phyloP scores from a whole-genome alignment of 768 basidiomycete genomes.

The Hypholoma sublateritium region DNA sequence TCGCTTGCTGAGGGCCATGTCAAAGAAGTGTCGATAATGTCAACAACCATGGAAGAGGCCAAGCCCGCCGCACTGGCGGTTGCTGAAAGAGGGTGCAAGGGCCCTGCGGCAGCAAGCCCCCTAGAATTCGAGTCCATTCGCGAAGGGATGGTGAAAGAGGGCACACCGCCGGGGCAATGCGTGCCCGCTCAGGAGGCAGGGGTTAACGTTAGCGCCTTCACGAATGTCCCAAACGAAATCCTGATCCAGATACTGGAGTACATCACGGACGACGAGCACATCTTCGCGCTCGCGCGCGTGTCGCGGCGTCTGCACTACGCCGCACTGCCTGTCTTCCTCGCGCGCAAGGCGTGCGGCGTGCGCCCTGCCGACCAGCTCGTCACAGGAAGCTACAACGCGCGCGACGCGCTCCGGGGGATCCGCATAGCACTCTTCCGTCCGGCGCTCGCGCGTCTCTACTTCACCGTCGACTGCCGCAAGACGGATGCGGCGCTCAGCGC shows the following conservation, averaged over 20 bases:
- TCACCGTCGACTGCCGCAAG: slow-evolving; percentile 8
- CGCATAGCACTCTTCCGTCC: slow-evolving; percentile 19
- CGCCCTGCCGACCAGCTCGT: slow-evolving; percentile 17
- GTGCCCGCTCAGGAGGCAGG: not conserved
- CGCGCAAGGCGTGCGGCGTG: slow-evolving; percentile 18
- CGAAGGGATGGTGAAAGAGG: no score
- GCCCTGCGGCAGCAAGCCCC: no score
- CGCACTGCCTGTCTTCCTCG: slow-evolving; percentile 25
- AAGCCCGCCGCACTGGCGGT: not conserved
- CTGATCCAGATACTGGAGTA: slow-evolving; percentile 22
- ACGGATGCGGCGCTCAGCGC: not conserved
- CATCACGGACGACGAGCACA: slow-evolving; percentile 17
- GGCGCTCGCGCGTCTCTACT: slow-evolving; percentile 10
- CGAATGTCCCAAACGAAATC: slow-evolving; percentile 29
- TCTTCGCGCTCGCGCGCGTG: slow-evolving; percentile 19
- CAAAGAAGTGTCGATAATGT: not conserved
- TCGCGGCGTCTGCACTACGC: slow-evolving; percentile 26
- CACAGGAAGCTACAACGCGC: slow-evolving; percentile 18
- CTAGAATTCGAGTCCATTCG: no score
- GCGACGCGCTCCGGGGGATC: slow-evolving; percentile 17
- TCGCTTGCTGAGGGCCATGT: not conserved
- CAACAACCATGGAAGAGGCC: not conserved
- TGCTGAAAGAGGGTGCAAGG: not conserved
- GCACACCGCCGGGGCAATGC: no score
- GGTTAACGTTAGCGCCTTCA: not conserved